Base-by-base conservation (phyloP, 2,329 filamentous ascomycete genomes). In the Cercospora sp. region DNA sequence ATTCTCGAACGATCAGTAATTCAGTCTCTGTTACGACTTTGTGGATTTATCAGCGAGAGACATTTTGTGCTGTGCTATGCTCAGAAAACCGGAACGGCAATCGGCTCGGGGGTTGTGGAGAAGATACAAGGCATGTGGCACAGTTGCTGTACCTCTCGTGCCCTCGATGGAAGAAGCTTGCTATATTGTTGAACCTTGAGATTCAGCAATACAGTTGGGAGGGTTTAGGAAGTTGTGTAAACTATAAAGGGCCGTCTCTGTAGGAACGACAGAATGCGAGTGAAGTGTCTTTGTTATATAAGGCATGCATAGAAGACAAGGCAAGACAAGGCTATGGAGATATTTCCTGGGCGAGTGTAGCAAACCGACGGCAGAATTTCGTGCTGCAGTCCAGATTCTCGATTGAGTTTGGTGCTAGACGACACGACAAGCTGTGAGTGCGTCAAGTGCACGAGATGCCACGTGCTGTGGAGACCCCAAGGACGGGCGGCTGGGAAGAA, bases 371-470 rank as follows among this genome's bases (percentile, higher is more conserved):
- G 48, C 48, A 26, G 5, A 7, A 53, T 12, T 53, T 53, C 20
- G 48, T 53, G 48, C 4, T 16, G 16, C 1, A 20, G 28, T 26
- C 55, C 18, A 10, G 55, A 5, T 33, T 9, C 13, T 33, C 28
- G 28, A 59, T 59, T 59, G 55, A 59, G 55, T 59, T 59, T 59
- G 55, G 23, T 57, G 53, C 53, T 23, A 57, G 53, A 31, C 30
- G 55, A n/a, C 51, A n/a, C 18, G 20, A n/a, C n/a, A n/a, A n/a
- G n/a, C n/a, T n/a, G n/a, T n/a, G n/a, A n/a, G n/a, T n/a, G n/a
- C n/a, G n/a, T n/a, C n/a, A n/a, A n/a, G n/a, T n/a, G n/a, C n/a
- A n/a, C n/a, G n/a, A n/a, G n/a, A n/a, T n/a, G n/a, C n/a, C n/a
- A n/a, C n/a, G n/a, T n/a, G n/a, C n/a, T n/a, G n/a, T n/a, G n/a